Base-by-base conservation (phyloP, 2,329 filamentous ascomycete species). In the Neopestalotiopsis sp. region DNA sequence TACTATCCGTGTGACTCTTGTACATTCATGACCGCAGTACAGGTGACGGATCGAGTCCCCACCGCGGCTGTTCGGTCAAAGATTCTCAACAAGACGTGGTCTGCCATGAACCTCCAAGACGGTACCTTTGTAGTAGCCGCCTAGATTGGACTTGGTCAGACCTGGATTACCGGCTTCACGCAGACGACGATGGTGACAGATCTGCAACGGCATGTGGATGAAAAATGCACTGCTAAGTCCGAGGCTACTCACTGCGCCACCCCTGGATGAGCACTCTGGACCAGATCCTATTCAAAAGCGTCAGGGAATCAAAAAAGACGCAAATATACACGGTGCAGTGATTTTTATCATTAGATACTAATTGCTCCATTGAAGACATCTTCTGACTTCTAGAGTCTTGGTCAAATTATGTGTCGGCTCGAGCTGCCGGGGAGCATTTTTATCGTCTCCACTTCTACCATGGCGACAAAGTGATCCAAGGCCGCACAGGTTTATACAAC, bases 21-120 rank as follows among this genome's bases (percentile, higher is more conserved):
- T 42, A 70, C 72, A 28, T 69, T 65, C 42, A 68, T 61, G 17
- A 72, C 67, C n/a, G 62, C 70, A 6, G 73, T 73, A 56, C 74
- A 72, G 2, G 73, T 67, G 30, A 53, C 72, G 4, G 38, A 34
- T 12, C 28, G 4, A 12, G 61, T 32, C 4, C 61, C 38, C 1
- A 42, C 20, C 5, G 14, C 28, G 14, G 34, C 32, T 3, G n/a
- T 14, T 14, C n/a, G 45, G 4, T 17, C 45, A 7, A 53, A 20
- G n/a, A 53, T 53, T 10, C n/a, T 12, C 45, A 53, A 10, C 1
- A 53, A 20, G 10, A 63, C 4, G 10, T 42, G 30, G 4, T 24
- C 30, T 12, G 34, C 20, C 1, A 63, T 30, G 6, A 53, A 63
- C 17, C 32, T 0, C 3, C 65, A 13, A 6, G 56, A 38, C 12